phyloP scores from a whole-genome alignment of 495 filamentous ascomycete genomes.

The Neurospora sp. region DNA sequence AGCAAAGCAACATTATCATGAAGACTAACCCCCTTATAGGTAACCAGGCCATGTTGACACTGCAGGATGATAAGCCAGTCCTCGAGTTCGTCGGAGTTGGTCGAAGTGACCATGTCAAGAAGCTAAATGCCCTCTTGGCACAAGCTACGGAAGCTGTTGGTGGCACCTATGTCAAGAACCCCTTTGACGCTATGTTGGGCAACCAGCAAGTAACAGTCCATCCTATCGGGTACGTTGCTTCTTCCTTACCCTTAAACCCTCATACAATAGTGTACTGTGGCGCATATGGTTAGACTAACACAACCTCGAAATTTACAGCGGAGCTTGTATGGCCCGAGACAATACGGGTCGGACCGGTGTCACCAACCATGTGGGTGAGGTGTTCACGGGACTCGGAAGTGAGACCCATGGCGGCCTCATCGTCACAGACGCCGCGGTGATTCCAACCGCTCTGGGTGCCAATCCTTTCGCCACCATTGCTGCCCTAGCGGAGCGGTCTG shows the following conservation, averaged over 20 bases:
- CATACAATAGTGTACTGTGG: not conserved
- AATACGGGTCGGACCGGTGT: slow-evolving; percentile 48
- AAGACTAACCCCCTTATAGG: slow-evolving; percentile 14
- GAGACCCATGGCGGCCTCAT: slow-evolving; percentile 48
- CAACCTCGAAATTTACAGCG: slow-evolving; percentile 19
- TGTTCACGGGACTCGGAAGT: slow-evolving; percentile 43
- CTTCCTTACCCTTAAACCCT: not conserved
- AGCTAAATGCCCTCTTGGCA: slow-evolving; percentile 41
- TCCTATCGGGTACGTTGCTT: slow-evolving; percentile 45
- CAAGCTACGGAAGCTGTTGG: slow-evolving; percentile 46
- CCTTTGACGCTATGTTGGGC: slow-evolving; percentile 44
- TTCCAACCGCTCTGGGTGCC: slow-evolving; percentile 54
- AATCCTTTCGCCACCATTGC: slow-evolving; percentile 65
- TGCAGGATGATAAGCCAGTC: slow-evolving; percentile 50
- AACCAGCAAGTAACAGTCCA: slow-evolving; percentile 55
- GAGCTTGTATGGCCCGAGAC: slow-evolving; percentile 52
- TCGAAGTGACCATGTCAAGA: slow-evolving; percentile 41
- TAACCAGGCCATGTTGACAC: slow-evolving; percentile 49
- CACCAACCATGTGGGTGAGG: slow-evolving; percentile 51
- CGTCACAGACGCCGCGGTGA: slow-evolving; percentile 51
- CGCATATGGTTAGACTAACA: slow-evolving; percentile 9
- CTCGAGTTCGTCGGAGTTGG: slow-evolving; percentile 50
- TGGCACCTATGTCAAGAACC: slow-evolving; percentile 46
- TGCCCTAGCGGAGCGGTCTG: slow-evolving; percentile 53
- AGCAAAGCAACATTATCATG: not conserved